Evolutionary conservation across 1,139 yeast species (phyloP), one percentile per base, ranked within the genome.

Genomic region (Citeromyces hawaiiensis): DNA sequence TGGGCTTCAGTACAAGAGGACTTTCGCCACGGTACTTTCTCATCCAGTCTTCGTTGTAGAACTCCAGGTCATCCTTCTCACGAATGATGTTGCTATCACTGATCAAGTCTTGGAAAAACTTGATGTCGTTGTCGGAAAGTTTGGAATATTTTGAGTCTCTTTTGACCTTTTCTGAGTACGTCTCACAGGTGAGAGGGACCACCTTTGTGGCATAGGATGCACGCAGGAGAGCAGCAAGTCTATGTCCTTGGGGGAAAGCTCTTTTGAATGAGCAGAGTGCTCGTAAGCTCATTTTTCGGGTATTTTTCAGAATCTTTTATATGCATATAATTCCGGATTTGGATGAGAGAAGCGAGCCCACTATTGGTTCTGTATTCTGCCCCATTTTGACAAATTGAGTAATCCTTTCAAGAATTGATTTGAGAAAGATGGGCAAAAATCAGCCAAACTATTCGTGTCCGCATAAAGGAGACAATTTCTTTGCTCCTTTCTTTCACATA

Each of bases 11-110:
- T 3, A 87, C 88, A 38, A 91, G 60, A 51, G 72, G 67, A 1
- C 96, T 80, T 55, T 83, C 86, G 15, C 98, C 98, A 44, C 76
- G 70, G 60, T 88, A 91, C 60, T 91, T 91, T 56, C 87, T 72
- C 96, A 88, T 91, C 93, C 95, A 86, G 58, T 91, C 98, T 56
- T 83, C 93, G 54, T 91, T 91, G 66, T 63, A 86, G 45, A 72
- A 73, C 30, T 72, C 70, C 39, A 88, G 64, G 51, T 83, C 94
- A 39, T 76, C 80, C 10, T 60, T 59, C 44, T 72, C 73, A 4
- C 72, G 68, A 41, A 64, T 58, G 44, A 71, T 72, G 38, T 60
- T 68, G 51, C 60, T 63, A 1, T 66, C 58, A 10, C 46, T 63
- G 44, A 87, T 60, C 25, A 88, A 63, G 0, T 72, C 54, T 47